Base-by-base conservation (phyloP, 352 stramenopile species). In the Globisporangium radiosum region DNA sequence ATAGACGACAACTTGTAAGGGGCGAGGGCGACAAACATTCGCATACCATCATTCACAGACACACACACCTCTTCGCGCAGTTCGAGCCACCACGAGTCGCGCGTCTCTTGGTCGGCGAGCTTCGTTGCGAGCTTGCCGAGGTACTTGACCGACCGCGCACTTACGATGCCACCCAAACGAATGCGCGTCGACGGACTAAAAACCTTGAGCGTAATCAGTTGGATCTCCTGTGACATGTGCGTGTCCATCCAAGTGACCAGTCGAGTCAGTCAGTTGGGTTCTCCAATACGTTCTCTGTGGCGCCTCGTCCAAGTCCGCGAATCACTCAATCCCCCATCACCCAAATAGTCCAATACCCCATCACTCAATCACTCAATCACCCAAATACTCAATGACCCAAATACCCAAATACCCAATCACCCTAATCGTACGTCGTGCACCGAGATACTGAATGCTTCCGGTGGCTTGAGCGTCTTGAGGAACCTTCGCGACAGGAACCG, bases 21-120 rank as follows among this genome's bases (percentile, higher is more conserved):
- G 25, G 1, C 25, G 45, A 40, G 45, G 13, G 14, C 25, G 15
- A 8, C 17, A 5, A 5, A 13, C 8, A 47, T 25, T 25, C 25
- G 25, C 25, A 25, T 1, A 25, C 25, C 25, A 25, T 2, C 25
- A 25, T 2, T 25, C 25, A 25, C 25, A 25, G 25, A 19, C 17
- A 25, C 25, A 25, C 56, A 7, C 50, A 92, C 85, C 74, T 99
- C 96, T 78, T 98, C 96, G 38, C 97, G 81, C 6, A 99, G 78
- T 65, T 99, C 96, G 19, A 91, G 85, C 97, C 97, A 99, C 97
- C 97, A 99, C 14, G 91, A 96, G 66, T 99, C 97, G 60, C 97
- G 74, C 0, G 96, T 98, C 64, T 99, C 96, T 62, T 98, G 96
- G 71, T 99, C 97, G 0, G 90, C 95, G 7, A 99, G 68, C 55